Evolutionary conservation across 179 eudicot species (phyloP).

Genomic region (Silene vulgaris): DNA sequence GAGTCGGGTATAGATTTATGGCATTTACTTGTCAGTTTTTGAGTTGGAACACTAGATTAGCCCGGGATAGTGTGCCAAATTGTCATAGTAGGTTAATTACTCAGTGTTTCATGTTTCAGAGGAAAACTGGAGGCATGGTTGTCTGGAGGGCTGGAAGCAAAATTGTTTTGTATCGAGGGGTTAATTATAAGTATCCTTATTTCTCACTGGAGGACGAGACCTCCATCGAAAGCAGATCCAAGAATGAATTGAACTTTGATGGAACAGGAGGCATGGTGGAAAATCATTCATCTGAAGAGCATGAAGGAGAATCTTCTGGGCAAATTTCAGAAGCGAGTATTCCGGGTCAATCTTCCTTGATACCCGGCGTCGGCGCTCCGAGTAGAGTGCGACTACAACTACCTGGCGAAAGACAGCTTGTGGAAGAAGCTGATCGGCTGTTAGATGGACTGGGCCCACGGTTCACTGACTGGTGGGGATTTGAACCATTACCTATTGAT

Average conservation of each 20-base stretch:
- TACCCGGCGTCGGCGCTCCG: conserved; percentile 79
- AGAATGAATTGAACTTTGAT: conserved; percentile 14
- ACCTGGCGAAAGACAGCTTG: conserved; percentile 82
- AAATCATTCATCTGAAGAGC: conserved; percentile 28
- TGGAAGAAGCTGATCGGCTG: conserved; percentile 69
- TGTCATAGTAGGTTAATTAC: conserved; percentile 11
- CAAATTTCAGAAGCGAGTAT: conserved; percentile 21
- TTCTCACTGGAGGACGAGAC: conserved; percentile 47
- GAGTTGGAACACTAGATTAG: neutral
- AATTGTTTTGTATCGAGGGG: conserved; percentile 78
- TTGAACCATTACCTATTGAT: conserved; percentile 91
- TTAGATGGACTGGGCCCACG: conserved; percentile 94
- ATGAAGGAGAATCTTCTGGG: conserved; percentile 28
- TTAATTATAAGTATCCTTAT: conserved; percentile 81
- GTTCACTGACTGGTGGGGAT: conserved; percentile 95
- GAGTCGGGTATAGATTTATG: neutral
- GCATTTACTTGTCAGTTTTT: neutral
- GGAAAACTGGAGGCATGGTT: conserved; percentile 93
- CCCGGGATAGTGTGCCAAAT: neutral
- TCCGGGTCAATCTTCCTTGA: conserved; percentile 45
- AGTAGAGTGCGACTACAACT: conserved; percentile 65
- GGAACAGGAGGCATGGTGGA: conserved; percentile 26
- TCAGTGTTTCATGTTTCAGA: conserved; percentile 39
- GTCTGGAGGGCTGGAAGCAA: conserved; percentile 94
- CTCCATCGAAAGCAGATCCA: conserved; percentile 29